Evolutionary conservation across 495 filamentous ascomycete species (phyloP), one percentile per base, ranked within the genome.

Genomic region (Penicillium salamii): DNA sequence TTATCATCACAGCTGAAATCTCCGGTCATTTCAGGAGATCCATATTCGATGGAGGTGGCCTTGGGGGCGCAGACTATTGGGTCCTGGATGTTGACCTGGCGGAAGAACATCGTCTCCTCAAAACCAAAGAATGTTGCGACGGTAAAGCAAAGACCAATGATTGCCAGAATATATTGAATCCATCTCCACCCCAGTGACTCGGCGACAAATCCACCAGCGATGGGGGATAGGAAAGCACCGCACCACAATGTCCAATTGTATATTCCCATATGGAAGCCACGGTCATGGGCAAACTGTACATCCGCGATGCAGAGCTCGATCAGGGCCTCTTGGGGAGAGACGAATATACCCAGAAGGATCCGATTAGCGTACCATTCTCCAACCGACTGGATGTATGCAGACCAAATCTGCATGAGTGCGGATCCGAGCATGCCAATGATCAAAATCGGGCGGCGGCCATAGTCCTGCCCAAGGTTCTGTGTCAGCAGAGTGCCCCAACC

Each of bases 111-210:
- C 3, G 78, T 80, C 54, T 83, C 79, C 64, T 82, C 79, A 66
- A 78, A 72, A 47, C 77, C 75, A 58, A 80, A 73, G 64, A 81
- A 79, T 1, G 77, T 62, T 48, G 78, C 72, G 5, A 80, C 55
- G 39, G 74, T 75, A 11, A 65, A 69, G 9, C 71, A 63, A 0
- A 55, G 75, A 21, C 66, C 63, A 45, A 81, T 76, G 37, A 81
- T 79, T 7, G 78, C 78, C 42, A 68, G 70, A 65, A 71, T 76
- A 47, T 77, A 79, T 46, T 72, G 61, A 5, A 75, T 69, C 76
- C 76, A 78, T 37, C 61, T 36, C 58, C 71, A 76, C 1, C 76
- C 76, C 32, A 68, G 52, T 0, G 65, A 62, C 45, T 78, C 74
- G 21, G 68, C 67, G 48, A 82, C 77, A 49, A 79, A 80, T 9